Percentiles rank a stretch among this genome's conserved stretches.
Conservation (phyloP, 2,329 filamentous ascomycete genomes). For the Exophiala sideris region DNA sequence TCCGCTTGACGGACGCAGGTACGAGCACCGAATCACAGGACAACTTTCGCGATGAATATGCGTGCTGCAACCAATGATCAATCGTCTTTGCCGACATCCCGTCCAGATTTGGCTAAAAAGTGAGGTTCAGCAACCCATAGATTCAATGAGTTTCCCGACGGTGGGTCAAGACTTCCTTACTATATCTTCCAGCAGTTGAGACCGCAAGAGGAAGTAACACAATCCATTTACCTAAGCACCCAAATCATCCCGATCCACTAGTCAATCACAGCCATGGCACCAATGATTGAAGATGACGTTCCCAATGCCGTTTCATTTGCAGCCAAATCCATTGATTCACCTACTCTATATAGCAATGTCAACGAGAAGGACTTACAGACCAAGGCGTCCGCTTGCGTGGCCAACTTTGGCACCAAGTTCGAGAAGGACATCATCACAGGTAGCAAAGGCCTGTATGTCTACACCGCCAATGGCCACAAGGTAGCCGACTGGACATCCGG, state of each 20-base stretch:
- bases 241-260: neutral
- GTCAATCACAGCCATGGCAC: slow-evolving; percentile 19
- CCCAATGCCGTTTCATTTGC: slow-evolving; percentile 36
- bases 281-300: slow-evolving; percentile 27
- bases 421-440: slow-evolving; percentile 43
- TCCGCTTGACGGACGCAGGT: neutral
- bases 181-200: slow-evolving; percentile 9
- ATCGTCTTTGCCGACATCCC: neutral
- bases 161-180: neutral
- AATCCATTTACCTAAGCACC: neutral
- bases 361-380: slow-evolving; percentile 19
- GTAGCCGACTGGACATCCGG: slow-evolving; percentile 60
- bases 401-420: slow-evolving; percentile 29
- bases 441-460: slow-evolving; percentile 47
- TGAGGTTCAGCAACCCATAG: neutral
- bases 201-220: neutral
- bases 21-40: slow-evolving; percentile 7
- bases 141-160: slow-evolving; percentile 13
- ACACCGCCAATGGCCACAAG: slow-evolving; percentile 40
- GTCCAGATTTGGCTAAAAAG: slow-evolving; percentile 1
- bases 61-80: slow-evolving; percentile 1
- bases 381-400: slow-evolving; percentile 34
- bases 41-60: slow-evolving; percentile 8
- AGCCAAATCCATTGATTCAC: slow-evolving; percentile 33
- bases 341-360: slow-evolving; percentile 38